phyloP scores from a whole-genome alignment of 176 grass and related monocot genomes.

The Tillandsia fasciculata region DNA sequence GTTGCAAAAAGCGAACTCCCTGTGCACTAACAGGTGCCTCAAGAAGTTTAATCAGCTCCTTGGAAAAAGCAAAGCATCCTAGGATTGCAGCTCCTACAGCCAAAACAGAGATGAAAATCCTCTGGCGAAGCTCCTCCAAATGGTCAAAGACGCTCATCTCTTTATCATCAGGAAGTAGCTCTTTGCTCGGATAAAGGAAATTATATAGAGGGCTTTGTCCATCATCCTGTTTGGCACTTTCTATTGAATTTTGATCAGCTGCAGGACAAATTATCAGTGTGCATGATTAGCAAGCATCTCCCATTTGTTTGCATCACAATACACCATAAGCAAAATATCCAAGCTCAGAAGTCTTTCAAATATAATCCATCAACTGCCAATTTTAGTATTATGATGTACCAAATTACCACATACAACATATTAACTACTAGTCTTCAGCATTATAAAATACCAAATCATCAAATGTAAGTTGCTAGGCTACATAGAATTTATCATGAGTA shows the following conservation, averaged over 20 bases:
- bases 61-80: constrained; percentile 80
- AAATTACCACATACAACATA: too few relatives aligned
- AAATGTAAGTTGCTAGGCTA: too few relatives aligned
- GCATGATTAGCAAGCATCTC: constrained; percentile 4
- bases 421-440: too few relatives aligned
- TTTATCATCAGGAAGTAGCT: constrained; percentile 89
- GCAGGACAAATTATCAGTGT: constrained; percentile 14
- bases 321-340: too few relatives aligned
- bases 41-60: constrained; percentile 71
- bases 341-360: too few relatives aligned
- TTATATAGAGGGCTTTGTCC: constrained; percentile 51
- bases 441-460: too few relatives aligned
- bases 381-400: too few relatives aligned
- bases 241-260: constrained; percentile 41
- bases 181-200: constrained; percentile 90
- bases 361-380: too few relatives aligned
- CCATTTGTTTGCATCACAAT: background rate
- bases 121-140: constrained; percentile 84
- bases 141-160: constrained; percentile 98
- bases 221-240: constrained; percentile 33
- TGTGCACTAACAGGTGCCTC: constrained; percentile 88
- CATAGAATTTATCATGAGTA: too few relatives aligned
- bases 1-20: constrained; percentile 90
- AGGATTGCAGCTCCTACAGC: constrained; percentile 80
- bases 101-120: constrained; percentile 82